Conservation (phyloP, 129 eudicot species). For the Escallonia rubra region DNA sequence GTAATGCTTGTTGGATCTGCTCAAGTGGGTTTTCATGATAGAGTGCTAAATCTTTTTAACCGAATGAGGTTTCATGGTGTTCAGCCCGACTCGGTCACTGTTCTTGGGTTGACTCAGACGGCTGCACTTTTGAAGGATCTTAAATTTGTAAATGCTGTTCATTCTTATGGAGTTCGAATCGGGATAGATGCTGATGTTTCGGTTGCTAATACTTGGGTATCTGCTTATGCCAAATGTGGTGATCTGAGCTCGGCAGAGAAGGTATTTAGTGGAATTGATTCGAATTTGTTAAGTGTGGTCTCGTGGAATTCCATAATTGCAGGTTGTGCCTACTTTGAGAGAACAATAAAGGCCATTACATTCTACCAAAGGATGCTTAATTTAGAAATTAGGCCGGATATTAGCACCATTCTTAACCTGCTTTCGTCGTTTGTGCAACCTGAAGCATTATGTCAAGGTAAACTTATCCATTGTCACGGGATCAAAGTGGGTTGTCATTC, state of each 20-base stretch:
- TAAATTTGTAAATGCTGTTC: slow-evolving; percentile 35
- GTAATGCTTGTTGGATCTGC: slow-evolving; percentile 59
- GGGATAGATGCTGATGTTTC: slow-evolving; percentile 54
- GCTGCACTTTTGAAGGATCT: slow-evolving; percentile 23
- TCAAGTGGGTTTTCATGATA: slow-evolving; percentile 36
- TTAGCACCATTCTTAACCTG: slow-evolving; percentile 63
- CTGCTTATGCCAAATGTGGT: slow-evolving; percentile 60
- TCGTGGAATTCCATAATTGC: slow-evolving; percentile 79
- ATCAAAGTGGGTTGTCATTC: slow-evolving; percentile 52
- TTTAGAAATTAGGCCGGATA: slow-evolving; percentile 49
- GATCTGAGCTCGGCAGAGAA: slow-evolving; percentile 53
- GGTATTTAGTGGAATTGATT: slow-evolving; percentile 44
- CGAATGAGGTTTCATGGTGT: slow-evolving; percentile 44
- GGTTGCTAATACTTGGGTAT: slow-evolving; percentile 65
- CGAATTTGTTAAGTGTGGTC: slow-evolving; percentile 35
- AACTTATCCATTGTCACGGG: slow-evolving; percentile 64
- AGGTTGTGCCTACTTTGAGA: slow-evolving; percentile 44
- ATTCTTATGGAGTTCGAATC: slow-evolving; percentile 43
- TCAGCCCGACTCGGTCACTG: slow-evolving; percentile 50
- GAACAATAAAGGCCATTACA: slow-evolving; percentile 25
- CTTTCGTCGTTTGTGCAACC: slow-evolving; percentile 46
- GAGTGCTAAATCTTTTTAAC: slow-evolving; percentile 34
- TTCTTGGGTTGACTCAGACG: slow-evolving; percentile 51
- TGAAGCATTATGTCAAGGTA: slow-evolving; percentile 38
- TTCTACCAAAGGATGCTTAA: slow-evolving; percentile 42